These are phyloP conservation scores for Tuber aestivum DNA, from an alignment of 495 filamentous ascomycete genomes.

Conservation along the genomic window DNA sequence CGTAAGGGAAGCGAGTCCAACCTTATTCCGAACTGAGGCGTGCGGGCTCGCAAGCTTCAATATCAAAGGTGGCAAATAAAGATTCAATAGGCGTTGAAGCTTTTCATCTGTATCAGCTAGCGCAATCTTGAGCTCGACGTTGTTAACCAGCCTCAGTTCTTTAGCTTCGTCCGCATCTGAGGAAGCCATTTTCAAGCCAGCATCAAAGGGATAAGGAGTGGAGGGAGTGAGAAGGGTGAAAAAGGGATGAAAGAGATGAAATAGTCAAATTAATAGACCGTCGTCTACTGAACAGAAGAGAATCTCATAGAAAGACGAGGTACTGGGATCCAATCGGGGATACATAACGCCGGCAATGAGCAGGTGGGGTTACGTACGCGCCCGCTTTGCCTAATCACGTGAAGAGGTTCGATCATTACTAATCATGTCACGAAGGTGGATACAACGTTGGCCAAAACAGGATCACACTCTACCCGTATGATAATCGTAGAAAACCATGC, in stretches of 20 bases:
- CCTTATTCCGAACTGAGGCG: constrained; percentile 75
- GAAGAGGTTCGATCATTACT: background rate
- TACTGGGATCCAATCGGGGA: background rate
- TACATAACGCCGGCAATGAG: background rate
- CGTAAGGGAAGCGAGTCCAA: constrained; percentile 44
- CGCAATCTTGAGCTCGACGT: constrained; percentile 87
- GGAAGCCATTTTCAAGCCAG: constrained; percentile 1
- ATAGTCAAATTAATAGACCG: background rate
- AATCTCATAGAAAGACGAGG: background rate
- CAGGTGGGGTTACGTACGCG: background rate
- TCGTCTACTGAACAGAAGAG: background rate
- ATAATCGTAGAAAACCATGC: background rate
- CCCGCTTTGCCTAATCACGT: background rate
- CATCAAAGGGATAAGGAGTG: background rate
- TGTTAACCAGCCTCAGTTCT: constrained; percentile 80
- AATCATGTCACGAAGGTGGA: background rate
- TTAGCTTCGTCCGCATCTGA: constrained; percentile 38
- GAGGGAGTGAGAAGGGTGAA: background rate
- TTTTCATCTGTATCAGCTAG: constrained; percentile 74
- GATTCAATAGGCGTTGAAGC: constrained; percentile 66
- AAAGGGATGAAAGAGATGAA: background rate
- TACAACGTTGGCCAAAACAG: too few relatives aligned
- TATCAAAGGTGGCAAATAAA: constrained; percentile 73
- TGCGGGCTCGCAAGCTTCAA: constrained; percentile 78
- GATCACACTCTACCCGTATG: too few relatives aligned